Percentiles rank a stretch among this genome's conserved stretches.
Evolutionary conservation across 1,284 basidiomycete species (phyloP).

Genomic region (Phenoliferia sp.): DNA sequence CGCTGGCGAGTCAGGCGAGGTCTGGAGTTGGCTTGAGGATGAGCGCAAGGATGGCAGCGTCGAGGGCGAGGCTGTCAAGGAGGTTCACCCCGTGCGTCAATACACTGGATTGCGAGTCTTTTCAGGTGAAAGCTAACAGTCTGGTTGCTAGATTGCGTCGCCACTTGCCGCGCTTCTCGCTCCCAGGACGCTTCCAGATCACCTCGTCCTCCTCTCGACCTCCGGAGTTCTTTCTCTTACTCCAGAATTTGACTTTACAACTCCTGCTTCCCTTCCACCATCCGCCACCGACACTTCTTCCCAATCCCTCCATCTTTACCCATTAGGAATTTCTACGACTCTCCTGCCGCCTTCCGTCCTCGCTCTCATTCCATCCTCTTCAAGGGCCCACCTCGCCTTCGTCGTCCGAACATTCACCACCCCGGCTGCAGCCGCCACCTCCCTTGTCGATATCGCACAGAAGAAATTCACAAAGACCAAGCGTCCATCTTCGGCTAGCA

Average conservation of each 20-base stretch:
- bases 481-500: constrained; percentile 20
- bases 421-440: not conserved
- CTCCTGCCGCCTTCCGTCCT: constrained; percentile 8
- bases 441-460: constrained; percentile 21
- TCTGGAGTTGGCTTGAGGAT: constrained; percentile 32
- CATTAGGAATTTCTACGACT: constrained; percentile 11
- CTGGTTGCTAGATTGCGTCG: constrained; percentile 16
- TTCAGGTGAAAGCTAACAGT: not conserved
- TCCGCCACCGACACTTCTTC: not conserved
- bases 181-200: constrained; percentile 25
- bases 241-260: constrained; percentile 13
- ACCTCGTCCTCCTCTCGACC: constrained; percentile 26
- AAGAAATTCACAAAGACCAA: constrained; percentile 29
- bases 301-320: constrained; percentile 17
- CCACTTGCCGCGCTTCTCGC: constrained; percentile 23
- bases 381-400: constrained; percentile 19
- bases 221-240: constrained; percentile 29
- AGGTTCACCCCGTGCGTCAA: constrained; percentile 23
- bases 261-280: constrained; percentile 19
- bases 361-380: constrained; percentile 10
- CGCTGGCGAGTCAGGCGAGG: constrained; percentile 21
- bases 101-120: not conserved
- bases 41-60: constrained; percentile 31
- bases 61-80: constrained; percentile 23
- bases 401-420: constrained; percentile 14